Conservation (phyloP, 208 protist genomes). For the Trichomonas vaginalis region DNA sequence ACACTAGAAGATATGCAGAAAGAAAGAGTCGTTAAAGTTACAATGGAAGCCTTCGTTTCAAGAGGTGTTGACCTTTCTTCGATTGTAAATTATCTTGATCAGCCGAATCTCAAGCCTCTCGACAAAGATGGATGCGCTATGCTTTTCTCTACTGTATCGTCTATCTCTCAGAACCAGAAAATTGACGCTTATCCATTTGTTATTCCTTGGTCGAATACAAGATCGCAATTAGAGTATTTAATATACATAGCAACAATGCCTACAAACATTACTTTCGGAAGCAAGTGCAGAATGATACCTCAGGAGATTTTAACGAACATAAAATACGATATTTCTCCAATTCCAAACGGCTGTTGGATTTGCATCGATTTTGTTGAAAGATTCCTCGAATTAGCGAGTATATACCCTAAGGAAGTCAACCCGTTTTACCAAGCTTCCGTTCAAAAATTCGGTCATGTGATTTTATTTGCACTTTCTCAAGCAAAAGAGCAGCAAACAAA, state of each 20-base stretch:
- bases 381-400: not conserved
- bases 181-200: not conserved
- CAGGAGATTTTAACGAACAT: not conserved
- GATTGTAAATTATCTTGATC: not conserved
- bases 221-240: not conserved
- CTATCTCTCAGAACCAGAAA: not conserved
- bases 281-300: not conserved
- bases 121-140: not conserved
- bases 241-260: not conserved
- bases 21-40: not conserved
- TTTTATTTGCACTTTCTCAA: not conserved
- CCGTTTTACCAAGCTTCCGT: not conserved
- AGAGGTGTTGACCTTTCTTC: not conserved
- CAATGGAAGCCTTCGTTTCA: not conserved
- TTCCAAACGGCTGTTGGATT: not conserved
- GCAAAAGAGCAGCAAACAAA: not conserved
- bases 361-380: constrained; percentile 5
- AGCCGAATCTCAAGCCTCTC: not conserved
- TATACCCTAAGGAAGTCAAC: not conserved
- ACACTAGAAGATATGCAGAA: not conserved
- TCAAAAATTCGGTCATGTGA: not conserved
- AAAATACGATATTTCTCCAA: not conserved
- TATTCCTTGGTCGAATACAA: not conserved
- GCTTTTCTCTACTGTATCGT: not conserved
- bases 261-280: not conserved